These are phyloP conservation scores for Metschnikowia continentalis DNA, from an alignment of 805 yeast genomes.

Conservation along the genomic window DNA sequence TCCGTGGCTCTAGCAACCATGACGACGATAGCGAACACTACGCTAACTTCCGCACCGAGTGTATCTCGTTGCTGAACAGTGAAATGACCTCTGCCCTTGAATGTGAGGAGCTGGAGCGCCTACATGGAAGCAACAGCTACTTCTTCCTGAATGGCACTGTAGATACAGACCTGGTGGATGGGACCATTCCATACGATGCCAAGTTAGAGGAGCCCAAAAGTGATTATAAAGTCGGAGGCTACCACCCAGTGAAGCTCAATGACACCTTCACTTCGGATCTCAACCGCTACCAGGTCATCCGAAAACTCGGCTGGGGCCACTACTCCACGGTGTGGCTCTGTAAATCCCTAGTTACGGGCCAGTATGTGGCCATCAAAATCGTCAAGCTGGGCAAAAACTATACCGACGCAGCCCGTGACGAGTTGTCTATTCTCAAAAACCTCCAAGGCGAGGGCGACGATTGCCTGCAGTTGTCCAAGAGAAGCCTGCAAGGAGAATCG, in stretches of 20 bases:
- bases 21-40: constrained; percentile 12
- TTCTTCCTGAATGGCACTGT: not conserved
- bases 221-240: constrained; percentile 91
- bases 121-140: not conserved
- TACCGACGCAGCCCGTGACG: constrained; percentile 92
- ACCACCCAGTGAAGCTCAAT: constrained; percentile 90
- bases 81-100: constrained; percentile 31
- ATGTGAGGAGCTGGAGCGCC: constrained; percentile 1
- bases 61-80: constrained; percentile 35
- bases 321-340: constrained; percentile 53
- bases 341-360: constrained; percentile 78
- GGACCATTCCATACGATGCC: constrained; percentile 16
- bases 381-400: constrained; percentile 89
- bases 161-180: constrained; percentile 5
- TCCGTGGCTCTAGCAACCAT: not conserved
- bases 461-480: not conserved
- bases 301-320: constrained; percentile 99
- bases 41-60: constrained; percentile 32
- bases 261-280: constrained; percentile 63
- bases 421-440: constrained; percentile 69
- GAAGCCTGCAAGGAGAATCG: not conserved
- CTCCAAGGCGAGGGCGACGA: constrained; percentile 51
- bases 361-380: constrained; percentile 86
- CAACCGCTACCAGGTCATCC: constrained; percentile 69
- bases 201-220: constrained; percentile 72